These are phyloP conservation scores for Dentipellis sp. DNA, from an alignment of 768 basidiomycete species.

Conservation along the genomic window DNA sequence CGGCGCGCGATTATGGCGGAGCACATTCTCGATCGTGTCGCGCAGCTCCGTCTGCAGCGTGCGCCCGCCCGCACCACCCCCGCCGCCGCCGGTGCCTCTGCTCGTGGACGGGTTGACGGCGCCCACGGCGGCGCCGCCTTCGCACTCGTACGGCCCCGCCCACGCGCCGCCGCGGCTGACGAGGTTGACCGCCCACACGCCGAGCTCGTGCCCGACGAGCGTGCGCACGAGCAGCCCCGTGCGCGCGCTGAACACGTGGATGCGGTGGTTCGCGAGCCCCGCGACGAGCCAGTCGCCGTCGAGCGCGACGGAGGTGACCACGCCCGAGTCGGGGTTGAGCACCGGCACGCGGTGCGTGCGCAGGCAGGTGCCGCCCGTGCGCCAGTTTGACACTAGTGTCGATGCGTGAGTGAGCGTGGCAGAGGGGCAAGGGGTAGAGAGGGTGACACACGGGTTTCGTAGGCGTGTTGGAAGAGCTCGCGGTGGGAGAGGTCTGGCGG, in stretches of 20 bases:
- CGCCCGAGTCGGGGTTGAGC: slow-evolving; percentile 39
- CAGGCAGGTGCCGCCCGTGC: slow-evolving; percentile 10
- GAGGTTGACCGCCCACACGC: slow-evolving; percentile 90
- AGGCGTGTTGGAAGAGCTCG: slow-evolving; percentile 11
- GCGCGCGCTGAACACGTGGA: slow-evolving; percentile 76
- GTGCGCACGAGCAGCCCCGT: slow-evolving; percentile 72
- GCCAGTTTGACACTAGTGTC: slow-evolving; percentile 15
- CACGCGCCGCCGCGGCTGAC: slow-evolving; percentile 52
- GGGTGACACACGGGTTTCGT: slow-evolving; percentile 8
- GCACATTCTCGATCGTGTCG: slow-evolving; percentile 2
- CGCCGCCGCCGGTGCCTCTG: slow-evolving; percentile 5
- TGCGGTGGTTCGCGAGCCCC: slow-evolving; percentile 76
- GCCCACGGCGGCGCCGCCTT: neutral
- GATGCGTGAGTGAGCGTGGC: neutral
- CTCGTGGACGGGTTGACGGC: no score
- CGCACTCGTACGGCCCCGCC: slow-evolving; percentile 8
- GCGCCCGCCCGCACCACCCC: neutral
- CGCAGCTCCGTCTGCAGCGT: slow-evolving; percentile 2
- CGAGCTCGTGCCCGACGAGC: slow-evolving; percentile 74
- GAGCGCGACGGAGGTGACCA: slow-evolving; percentile 82
- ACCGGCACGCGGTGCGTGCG: slow-evolving; percentile 16
- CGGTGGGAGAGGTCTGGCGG: neutral
- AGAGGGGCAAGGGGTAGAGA: no score
- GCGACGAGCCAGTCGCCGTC: slow-evolving; percentile 81
- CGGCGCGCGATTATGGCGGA: slow-evolving; percentile 11